These are phyloP conservation scores for Eimeria zaria DNA, from an alignment of 169 alveolate genomes.

Conservation along the genomic window DNA sequence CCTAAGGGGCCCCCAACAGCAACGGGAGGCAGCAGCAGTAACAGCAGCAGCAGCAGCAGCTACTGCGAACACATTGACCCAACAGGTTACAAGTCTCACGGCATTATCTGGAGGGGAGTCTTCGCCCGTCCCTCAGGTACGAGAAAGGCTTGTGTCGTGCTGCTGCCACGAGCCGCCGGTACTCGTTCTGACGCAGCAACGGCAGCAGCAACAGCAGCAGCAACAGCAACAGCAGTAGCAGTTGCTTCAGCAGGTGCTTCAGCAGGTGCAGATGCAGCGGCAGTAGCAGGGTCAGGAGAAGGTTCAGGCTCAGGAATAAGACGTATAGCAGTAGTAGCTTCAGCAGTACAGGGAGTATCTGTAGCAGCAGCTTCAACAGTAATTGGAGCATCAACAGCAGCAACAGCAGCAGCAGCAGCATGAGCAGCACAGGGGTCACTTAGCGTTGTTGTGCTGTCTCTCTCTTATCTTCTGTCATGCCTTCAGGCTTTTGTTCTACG, in stretches of 20 bases:
- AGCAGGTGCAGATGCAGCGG: slow-evolving; percentile 4
- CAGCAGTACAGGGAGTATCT: background rate
- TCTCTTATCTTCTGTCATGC: background rate
- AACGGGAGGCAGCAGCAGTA: too few relatives aligned
- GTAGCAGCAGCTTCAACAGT: background rate
- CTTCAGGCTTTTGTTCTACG: slow-evolving; percentile 5
- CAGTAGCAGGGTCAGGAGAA: slow-evolving; percentile 1
- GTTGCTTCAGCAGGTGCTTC: background rate
- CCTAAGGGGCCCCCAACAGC: too few relatives aligned
- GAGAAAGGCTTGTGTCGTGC: background rate
- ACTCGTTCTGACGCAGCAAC: background rate
- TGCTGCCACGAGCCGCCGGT: background rate
- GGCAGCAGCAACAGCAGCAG: slow-evolving; percentile 26
- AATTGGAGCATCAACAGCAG: background rate
- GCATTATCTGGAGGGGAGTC: background rate
- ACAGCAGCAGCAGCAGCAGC: background rate
- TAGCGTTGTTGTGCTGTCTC: background rate
- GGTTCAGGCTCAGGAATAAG: background rate
- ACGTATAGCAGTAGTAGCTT: background rate
- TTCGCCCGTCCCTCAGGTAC: background rate
- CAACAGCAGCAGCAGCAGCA: background rate
- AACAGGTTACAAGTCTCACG: background rate
- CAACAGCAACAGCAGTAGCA: background rate
- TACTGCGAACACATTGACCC: background rate
- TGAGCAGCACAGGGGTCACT: background rate